Evolutionary conservation across 352 stramenopile genomes (phyloP), one percentile per base, ranked within the genome.

Genomic region (Sclerospora graminicola): DNA sequence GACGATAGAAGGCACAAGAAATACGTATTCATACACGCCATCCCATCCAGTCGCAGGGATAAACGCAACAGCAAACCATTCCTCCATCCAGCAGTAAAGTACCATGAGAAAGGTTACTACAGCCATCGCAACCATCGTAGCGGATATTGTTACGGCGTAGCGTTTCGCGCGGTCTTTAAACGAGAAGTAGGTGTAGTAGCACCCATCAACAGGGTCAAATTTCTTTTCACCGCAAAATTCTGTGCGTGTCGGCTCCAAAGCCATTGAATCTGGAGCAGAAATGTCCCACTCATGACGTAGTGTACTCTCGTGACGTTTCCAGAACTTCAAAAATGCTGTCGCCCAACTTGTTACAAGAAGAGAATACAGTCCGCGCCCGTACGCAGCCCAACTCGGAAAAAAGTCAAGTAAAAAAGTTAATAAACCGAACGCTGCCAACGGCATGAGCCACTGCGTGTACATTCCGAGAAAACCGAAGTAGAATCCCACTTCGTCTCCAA

Each of bases 401-500:
- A 81, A 65, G 48, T 95, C 79, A 43, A 87, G 40, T 8, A 96
- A 57, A 48, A 97, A 93, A 15, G 97, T 86, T 13, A 95, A 18
- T 24, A 89, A 38, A 2, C 94, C 94, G 21, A 97, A 49, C 7
- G 86, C 51, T 20, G 88, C 84, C 9, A 96, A 82, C 9, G 85
- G 81, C 5, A 98, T 56, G 6, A 99, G 70, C 75, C 95, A 97
- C 40, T 83, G 78, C 15, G 92, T 96, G 60, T 96, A 97, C 70
- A 96, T 94, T 27, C 96, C 89, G 4, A 98, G 60, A 60, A 97
- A 99, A 7, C 91, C 87, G 68, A 98, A 98, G 69, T 98, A 99
- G 48, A 98, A 98, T 0, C 91, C 92, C 39, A 99, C 78, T 49
- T 92, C 80, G 28, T 89, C 70, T 24, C 80, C 80, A 58, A 88